These are phyloP conservation scores for Tricholoma saponaceum DNA, from an alignment of 768 basidiomycete genomes.

Conservation along the genomic window DNA sequence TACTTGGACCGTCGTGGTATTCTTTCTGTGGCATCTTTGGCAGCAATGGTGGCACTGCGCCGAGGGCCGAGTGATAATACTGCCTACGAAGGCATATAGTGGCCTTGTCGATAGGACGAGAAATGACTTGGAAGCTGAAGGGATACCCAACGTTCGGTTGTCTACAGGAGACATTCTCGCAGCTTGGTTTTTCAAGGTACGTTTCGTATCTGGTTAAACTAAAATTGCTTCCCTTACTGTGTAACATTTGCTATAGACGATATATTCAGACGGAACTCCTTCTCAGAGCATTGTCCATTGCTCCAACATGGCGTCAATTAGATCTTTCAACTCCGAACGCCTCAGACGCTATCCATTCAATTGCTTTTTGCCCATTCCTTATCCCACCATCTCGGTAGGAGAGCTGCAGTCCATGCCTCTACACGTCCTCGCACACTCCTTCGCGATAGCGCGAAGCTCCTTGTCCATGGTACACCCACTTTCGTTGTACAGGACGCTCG, in stretches of 20 bases:
- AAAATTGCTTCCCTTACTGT: slow-evolving; percentile 11
- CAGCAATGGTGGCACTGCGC: slow-evolving; percentile 36
- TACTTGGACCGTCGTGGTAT: slow-evolving; percentile 23
- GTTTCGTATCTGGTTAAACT: slow-evolving; percentile 23
- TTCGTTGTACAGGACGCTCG: slow-evolving; percentile 17
- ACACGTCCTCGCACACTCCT: slow-evolving; percentile 20
- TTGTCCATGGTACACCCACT: slow-evolving; percentile 26
- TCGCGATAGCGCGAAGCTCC: slow-evolving; percentile 18
- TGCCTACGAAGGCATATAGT: slow-evolving; percentile 27
- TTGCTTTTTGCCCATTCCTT: slow-evolving; percentile 35
- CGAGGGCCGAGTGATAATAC: slow-evolving; percentile 27
- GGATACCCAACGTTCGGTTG: slow-evolving; percentile 13
- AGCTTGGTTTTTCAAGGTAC: slow-evolving; percentile 39
- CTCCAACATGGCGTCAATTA: not conserved
- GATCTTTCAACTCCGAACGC: not conserved
- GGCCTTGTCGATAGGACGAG: slow-evolving; percentile 28
- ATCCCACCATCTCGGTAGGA: slow-evolving; percentile 32
- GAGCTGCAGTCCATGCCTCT: slow-evolving; percentile 28
- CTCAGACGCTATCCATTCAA: not conserved
- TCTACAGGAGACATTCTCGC: slow-evolving; percentile 37
- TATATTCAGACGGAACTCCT: not conserved
- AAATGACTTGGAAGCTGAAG: slow-evolving; percentile 17
- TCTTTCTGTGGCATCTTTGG: slow-evolving; percentile 31
- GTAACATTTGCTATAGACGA: not conserved
- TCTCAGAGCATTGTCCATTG: not conserved